Conservation (phyloP, 345 rosid species). For the Eucalyptus curtisii region DNA sequence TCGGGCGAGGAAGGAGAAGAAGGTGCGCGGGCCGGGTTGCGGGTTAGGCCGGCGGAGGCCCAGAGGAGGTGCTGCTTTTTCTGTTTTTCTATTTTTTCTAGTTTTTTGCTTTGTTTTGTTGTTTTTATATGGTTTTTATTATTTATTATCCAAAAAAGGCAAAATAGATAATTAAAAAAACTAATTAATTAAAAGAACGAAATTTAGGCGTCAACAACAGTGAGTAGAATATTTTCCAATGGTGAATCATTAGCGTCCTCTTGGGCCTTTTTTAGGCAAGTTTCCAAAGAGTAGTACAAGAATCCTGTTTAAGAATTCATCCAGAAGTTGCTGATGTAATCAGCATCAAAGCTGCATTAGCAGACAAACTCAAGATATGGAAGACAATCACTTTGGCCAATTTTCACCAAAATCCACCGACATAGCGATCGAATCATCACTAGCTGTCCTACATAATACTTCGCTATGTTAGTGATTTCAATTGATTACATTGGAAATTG, state of each 20-base stretch:
- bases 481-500: not conserved
- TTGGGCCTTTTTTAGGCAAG: not conserved
- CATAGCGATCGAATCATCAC: not conserved
- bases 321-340: not conserved
- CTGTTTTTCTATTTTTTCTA: no score
- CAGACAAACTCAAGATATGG: not conserved
- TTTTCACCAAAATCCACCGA: fast-evolving
- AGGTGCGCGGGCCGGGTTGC: no score
- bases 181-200: no score
- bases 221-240: not conserved
- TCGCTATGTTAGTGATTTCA: fast-evolving
- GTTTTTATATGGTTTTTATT: no score
- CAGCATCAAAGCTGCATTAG: not conserved
- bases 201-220: no score
- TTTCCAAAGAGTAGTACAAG: not conserved
- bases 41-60: no score
- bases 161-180: no score
- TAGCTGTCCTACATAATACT: not conserved
- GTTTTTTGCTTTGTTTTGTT: no score
- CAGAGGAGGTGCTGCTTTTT: no score
- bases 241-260: not conserved
- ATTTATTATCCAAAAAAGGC: no score
- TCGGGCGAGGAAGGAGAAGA: no score
- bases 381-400: not conserved
- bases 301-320: not conserved